phyloP scores from a whole-genome alignment of 2,329 filamentous ascomycete species.

The Fusarium sambucinum region DNA sequence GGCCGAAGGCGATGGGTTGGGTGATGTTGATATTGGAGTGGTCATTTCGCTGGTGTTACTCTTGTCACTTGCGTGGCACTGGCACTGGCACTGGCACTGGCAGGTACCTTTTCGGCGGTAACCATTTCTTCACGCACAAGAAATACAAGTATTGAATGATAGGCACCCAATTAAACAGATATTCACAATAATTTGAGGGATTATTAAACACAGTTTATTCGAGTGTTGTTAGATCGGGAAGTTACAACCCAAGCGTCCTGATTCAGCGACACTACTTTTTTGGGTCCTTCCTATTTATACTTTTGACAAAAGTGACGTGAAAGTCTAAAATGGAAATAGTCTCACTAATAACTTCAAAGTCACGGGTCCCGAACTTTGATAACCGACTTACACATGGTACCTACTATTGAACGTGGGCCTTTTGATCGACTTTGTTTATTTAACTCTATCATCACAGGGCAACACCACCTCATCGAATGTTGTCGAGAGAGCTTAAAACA shows the following conservation, averaged over 20 bases:
- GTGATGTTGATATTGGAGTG: conserved; percentile 20
- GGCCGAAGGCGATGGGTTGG: conserved; percentile 22
- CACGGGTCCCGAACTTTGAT: neutral
- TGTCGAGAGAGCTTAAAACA: neutral
- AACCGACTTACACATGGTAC: neutral
- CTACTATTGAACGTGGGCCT: neutral
- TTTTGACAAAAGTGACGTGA: neutral
- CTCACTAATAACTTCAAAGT: neutral
- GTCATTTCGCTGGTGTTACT: conserved; percentile 19
- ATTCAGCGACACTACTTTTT: conserved; percentile 11
- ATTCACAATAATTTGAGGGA: conserved; percentile 10
- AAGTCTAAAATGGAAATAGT: conserved; percentile 4
- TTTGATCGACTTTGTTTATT: neutral
- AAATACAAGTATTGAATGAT: neutral
- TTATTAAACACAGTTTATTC: conserved; percentile 13
- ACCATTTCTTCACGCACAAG: conserved; percentile 10
- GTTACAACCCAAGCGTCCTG: conserved; percentile 11
- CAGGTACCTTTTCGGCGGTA: neutral
- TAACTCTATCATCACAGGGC: neutral
- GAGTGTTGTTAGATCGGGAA: conserved; percentile 10
- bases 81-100: conserved; percentile 2
- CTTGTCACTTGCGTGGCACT: conserved; percentile 10
- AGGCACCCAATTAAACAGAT: neutral
- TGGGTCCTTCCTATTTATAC: conserved; percentile 8
- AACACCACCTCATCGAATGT: neutral